Evolutionary conservation across 139 green algal species (phyloP).

Genomic region (Picochlorum sp.): DNA sequence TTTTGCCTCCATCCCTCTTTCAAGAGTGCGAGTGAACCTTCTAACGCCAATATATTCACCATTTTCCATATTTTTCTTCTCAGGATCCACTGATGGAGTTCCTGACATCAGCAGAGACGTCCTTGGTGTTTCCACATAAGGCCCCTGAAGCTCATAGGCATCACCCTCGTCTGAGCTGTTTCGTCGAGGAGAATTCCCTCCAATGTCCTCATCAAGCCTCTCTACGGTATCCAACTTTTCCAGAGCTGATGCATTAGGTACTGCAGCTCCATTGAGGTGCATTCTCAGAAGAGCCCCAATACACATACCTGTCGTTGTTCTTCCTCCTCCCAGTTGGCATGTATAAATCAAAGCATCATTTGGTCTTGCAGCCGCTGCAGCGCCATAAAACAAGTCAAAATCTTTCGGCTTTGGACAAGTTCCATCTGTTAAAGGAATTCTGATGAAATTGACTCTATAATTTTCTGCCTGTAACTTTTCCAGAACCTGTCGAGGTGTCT

Average conservation of each 20-base stretch:
- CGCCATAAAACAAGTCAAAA: conserved; percentile 49
- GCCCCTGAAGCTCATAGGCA: neutral
- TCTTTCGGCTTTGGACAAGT: conserved; percentile 45
- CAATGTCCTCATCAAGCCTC: conserved; percentile 31
- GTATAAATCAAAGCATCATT: conserved; percentile 74
- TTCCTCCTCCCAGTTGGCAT: conserved; percentile 66
- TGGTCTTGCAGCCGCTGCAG: conserved; percentile 22
- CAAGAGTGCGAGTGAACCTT: conserved; percentile 62
- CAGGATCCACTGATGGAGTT: conserved; percentile 13
- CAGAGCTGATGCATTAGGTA: neutral
- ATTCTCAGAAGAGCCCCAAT: conserved; percentile 77
- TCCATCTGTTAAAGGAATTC: conserved; percentile 83
- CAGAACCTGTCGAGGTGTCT: conserved; percentile 61
- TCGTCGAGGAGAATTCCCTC: neutral
- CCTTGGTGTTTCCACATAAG: neutral
- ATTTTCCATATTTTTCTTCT: conserved; percentile 36
- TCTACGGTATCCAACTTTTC: conserved; percentile 1
- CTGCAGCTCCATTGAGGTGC: conserved; percentile 23
- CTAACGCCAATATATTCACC: conserved; percentile 78
- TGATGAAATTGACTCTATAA: conserved; percentile 38
- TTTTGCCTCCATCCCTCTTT: conserved; percentile 47
- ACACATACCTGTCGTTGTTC: conserved; percentile 85
- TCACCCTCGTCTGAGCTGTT: neutral
- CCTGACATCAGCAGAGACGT: neutral
- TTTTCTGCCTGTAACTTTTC: conserved; percentile 36